Percentiles rank a stretch among this genome's conserved stretches.
Conservation (phyloP, 1,139 yeast species). For the Magnusiomyces magnusii region DNA sequence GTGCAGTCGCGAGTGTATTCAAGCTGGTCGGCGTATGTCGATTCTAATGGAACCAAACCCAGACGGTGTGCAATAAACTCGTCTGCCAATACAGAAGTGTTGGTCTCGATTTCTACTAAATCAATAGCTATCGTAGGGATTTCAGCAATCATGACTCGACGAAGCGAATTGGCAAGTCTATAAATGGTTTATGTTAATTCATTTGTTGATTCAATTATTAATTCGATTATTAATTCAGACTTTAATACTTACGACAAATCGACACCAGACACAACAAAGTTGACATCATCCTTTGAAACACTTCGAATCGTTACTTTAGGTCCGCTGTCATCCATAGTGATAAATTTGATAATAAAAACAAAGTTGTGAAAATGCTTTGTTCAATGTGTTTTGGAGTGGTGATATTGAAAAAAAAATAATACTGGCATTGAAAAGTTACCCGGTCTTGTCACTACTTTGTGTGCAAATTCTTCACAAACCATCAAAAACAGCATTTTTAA, state of each 20-base stretch:
- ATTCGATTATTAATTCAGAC: too few relatives aligned
- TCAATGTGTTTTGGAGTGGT: too few relatives aligned
- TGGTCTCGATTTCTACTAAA: conserved; percentile 86
- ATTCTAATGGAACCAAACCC: conserved; percentile 83
- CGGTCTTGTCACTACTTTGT: too few relatives aligned
- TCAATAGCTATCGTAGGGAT: conserved; percentile 94
- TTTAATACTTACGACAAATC: conserved; percentile 51
- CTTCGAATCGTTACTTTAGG: conserved; percentile 88
- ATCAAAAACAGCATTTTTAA: too few relatives aligned
- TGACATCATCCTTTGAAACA: conserved; percentile 79
- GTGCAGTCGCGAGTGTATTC: conserved; percentile 88
- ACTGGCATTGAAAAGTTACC: too few relatives aligned
- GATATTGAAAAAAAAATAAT: too few relatives aligned
- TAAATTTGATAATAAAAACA: background rate
- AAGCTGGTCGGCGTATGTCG: conserved; percentile 64
- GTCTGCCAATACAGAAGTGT: conserved; percentile 93
- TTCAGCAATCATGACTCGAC: conserved; percentile 91
- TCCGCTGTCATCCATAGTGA: conserved; percentile 38
- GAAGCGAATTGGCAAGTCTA: conserved; percentile 74
- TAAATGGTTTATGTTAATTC: too few relatives aligned
- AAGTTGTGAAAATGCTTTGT: background rate
- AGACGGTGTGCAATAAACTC: conserved; percentile 91
- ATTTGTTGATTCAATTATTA: background rate
- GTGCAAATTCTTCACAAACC: too few relatives aligned
- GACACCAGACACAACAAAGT: conserved; percentile 79